Conservation (phyloP, 257 asterid species). For the Solanum ossicruentum region DNA sequence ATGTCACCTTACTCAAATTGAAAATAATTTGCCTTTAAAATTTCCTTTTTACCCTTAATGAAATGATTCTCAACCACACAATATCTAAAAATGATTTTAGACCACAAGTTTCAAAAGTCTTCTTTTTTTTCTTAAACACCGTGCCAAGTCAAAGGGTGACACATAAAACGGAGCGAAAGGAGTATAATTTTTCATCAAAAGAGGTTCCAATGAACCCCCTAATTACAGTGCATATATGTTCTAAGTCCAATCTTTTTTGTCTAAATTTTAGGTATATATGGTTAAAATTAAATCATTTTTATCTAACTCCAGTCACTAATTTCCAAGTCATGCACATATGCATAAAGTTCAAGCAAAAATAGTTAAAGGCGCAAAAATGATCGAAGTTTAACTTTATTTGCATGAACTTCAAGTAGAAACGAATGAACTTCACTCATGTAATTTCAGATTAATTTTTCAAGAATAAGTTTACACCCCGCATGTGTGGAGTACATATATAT, state of each 20-base stretch:
- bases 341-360: background rate
- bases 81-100: too few species aligned
- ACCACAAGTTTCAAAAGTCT: too few species aligned
- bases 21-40: too few species aligned
- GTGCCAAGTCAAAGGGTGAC: too few species aligned
- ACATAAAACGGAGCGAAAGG: too few species aligned
- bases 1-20: too few species aligned
- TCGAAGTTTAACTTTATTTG: background rate
- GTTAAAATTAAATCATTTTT: background rate
- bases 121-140: too few species aligned
- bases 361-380: background rate
- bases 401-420: background rate
- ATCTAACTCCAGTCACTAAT: background rate
- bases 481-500: background rate
- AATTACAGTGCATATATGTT: background rate
- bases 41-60: too few species aligned
- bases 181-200: too few species aligned
- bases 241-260: background rate
- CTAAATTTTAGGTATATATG: background rate
- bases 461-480: background rate
- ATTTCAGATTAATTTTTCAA: background rate
- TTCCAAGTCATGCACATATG: background rate
- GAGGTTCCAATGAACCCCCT: too few species aligned
- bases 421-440: background rate
- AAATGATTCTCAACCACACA: too few species aligned